Evolutionary conservation across 306 rosid species (phyloP), one percentile per base, ranked within the genome.

Genomic region (Acacia acuminata): DNA sequence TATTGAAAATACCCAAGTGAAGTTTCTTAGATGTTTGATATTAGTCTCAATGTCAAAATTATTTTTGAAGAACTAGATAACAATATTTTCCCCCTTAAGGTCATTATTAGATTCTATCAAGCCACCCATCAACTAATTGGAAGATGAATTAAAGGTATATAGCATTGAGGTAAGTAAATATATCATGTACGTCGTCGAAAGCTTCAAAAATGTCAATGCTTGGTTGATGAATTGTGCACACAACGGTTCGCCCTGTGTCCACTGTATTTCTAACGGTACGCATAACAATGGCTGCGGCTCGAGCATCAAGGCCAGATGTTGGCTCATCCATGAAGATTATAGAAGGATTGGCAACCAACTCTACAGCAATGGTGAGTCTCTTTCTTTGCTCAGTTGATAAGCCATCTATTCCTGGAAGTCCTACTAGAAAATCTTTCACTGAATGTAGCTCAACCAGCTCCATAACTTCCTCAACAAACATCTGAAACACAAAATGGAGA

Each of bases 241-340:
- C 90, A 8, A 89, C 87, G 30, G 92, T 89, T 81, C 90, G 67
- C n/a, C 92, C 92, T 14, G 90, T 87, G 64, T 87, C 85, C 9
- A 85, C 89, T 24, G 90, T 89, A 65, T 89, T 89, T 83, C 92
- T 83, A 70, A 89, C 85, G 0, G 89, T 73, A 27, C 92, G 92
- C 90, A 89, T 89, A 5, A 89, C 92, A 43, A 89, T 82, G 63
- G 92, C 88, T 36, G 92, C 89, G 12, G 92, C 90, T 87, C 90
- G 85, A 81, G 92, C 92, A 76, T 89, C 92, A 55, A 89, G 92
- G 36, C 92, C 90, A 47, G 92, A 83, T 71, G 92, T 89, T 2
- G 90, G 92, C 82, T 89, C 92, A 74, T 89, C 92, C 92, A 89
- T 89, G 74, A 89, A 89, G 75, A 89, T 87, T 77, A 89, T 83